Percentiles rank a stretch among this genome's conserved stretches.
Evolutionary conservation across 1,284 basidiomycete genomes (phyloP).

Genomic region (Puccinia novopanici): DNA sequence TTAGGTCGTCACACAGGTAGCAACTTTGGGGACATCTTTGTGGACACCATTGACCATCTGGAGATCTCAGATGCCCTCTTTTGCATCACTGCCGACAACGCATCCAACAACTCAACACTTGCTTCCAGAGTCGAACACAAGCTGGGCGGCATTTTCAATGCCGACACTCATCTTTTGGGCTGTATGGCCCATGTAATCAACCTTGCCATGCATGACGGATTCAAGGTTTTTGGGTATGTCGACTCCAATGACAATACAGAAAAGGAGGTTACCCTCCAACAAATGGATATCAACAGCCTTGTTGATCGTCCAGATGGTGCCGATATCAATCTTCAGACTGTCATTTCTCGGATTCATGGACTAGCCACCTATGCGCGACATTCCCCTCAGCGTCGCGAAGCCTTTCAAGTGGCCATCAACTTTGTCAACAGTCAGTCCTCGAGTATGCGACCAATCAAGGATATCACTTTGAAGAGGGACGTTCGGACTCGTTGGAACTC

Average conservation of each 20-base stretch:
- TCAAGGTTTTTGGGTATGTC: slow-evolving; percentile 2
- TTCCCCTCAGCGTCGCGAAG: background rate
- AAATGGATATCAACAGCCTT: background rate
- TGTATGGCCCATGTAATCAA: slow-evolving; percentile 17
- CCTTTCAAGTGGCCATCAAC: background rate
- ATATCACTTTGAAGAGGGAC: background rate
- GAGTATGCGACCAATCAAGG: background rate
- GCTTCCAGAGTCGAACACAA: background rate
- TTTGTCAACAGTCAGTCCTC: background rate
- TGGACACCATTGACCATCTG: slow-evolving; percentile 5
- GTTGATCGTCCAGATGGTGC: background rate
- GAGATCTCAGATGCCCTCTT: background rate
- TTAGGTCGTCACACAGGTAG: background rate
- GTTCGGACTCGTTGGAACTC: too few species aligned
- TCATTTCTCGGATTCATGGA: background rate
- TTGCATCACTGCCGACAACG: slow-evolving; percentile 12
- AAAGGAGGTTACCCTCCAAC: background rate
- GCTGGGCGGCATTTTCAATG: background rate
- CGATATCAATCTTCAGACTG: too few species aligned
- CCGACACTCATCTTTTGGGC: background rate
- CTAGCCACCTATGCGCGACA: background rate
- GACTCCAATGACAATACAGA: background rate
- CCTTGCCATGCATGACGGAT: background rate
- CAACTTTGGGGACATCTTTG: background rate
- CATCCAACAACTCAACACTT: background rate